phyloP scores from a whole-genome alignment of 139 green algal genomes.

The Deuterostichococcus epilithicus region DNA sequence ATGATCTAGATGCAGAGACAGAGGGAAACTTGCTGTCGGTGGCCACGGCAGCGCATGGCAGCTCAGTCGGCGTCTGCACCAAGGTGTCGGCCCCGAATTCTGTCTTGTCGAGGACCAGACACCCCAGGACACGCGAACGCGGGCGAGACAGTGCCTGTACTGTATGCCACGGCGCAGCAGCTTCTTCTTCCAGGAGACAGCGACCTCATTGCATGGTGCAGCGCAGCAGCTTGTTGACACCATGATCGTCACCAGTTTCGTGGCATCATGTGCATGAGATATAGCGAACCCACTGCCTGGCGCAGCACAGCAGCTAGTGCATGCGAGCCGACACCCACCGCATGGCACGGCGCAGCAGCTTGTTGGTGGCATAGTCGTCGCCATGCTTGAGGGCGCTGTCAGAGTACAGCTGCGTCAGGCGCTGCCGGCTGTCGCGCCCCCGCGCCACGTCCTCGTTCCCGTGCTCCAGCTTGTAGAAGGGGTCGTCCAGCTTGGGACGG shows the following conservation, averaged over 20 bases:
- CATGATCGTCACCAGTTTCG: constrained; percentile 36
- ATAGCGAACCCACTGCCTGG: not conserved
- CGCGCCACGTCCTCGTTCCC: constrained; percentile 24
- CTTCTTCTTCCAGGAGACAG: not conserved
- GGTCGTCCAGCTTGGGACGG: constrained; percentile 39
- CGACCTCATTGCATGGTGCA: constrained; percentile 7
- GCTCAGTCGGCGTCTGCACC: too few relatives aligned
- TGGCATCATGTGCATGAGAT: not conserved
- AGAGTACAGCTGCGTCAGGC: constrained; percentile 39
- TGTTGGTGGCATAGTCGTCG: constrained; percentile 61
- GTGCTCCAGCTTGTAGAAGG: constrained; percentile 51
- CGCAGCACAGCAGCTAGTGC: not conserved
- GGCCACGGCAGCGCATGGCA: too few relatives aligned
- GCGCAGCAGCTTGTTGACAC: constrained; percentile 51
- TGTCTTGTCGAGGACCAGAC: too few relatives aligned
- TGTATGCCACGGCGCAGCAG: not conserved
- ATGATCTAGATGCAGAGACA: not conserved
- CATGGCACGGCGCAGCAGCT: constrained; percentile 27
- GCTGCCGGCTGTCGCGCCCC: constrained; percentile 14
- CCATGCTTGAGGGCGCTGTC: constrained; percentile 26
- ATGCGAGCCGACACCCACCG: not conserved
- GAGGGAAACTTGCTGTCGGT: too few relatives aligned
- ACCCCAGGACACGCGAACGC: not conserved
- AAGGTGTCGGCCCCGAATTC: too few relatives aligned
- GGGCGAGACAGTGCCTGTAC: not conserved